phyloP scores from a whole-genome alignment of 1,284 basidiomycete genomes.

The Hortiboletus rubellus region DNA sequence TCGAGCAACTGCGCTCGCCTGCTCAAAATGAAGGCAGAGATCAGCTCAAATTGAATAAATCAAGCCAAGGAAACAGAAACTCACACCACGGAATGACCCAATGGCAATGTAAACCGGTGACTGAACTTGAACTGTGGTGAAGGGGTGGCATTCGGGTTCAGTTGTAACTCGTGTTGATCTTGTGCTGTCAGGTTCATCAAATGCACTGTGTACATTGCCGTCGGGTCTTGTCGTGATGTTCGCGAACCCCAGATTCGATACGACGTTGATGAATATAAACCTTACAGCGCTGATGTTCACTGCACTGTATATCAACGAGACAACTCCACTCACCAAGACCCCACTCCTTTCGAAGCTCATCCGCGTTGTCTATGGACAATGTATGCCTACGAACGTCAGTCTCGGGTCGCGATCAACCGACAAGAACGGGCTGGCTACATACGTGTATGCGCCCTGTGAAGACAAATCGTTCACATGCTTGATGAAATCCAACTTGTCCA shows the following conservation, averaged over 20 bases:
- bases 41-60: not conserved
- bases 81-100: slow-evolving; percentile 39
- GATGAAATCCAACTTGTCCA: no score
- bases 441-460: slow-evolving; percentile 5
- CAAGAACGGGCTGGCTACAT: slow-evolving; percentile 3
- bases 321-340: no score
- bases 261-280: no score
- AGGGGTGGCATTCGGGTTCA: slow-evolving; percentile 40
- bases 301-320: no score
- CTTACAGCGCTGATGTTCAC: no score
- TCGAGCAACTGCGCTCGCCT: slow-evolving; percentile 43
- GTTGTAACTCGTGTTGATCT: slow-evolving; percentile 44
- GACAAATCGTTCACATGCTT: no score
- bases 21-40: not conserved
- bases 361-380: slow-evolving; percentile 7
- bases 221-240: slow-evolving; percentile 25
- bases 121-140: slow-evolving; percentile 33
- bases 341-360: not conserved
- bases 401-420: not conserved
- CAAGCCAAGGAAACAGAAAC: slow-evolving; percentile 8
- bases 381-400: slow-evolving; percentile 19
- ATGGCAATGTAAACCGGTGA: slow-evolving; percentile 38
- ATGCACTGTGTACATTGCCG: slow-evolving; percentile 38
- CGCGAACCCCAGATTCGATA: slow-evolving; percentile 4
- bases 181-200: slow-evolving; percentile 41